phyloP scores from a whole-genome alignment of 768 basidiomycete species.

The Leccinellum rugosiceps region DNA sequence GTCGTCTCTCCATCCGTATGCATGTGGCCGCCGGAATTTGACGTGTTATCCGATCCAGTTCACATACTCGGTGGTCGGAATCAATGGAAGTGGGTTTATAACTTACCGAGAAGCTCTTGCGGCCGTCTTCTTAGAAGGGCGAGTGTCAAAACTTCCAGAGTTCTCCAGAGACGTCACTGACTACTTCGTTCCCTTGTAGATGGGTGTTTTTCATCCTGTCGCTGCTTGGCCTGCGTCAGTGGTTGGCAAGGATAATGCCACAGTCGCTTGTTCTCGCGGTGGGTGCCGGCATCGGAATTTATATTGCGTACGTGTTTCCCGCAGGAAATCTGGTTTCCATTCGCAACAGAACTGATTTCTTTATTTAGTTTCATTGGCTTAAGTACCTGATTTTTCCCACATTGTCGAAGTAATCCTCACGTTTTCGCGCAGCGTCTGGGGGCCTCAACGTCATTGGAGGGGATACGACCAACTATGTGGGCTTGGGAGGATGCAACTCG shows the following conservation, averaged over 20 bases:
- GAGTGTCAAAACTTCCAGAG: conserved; percentile 20
- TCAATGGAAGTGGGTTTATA: conserved; percentile 68
- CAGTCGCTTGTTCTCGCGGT: conserved; percentile 82
- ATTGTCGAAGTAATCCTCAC: neutral
- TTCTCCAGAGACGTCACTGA: neutral
- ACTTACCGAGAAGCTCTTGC: conserved; percentile 76
- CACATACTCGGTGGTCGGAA: conserved; percentile 84
- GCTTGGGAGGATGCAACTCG: conserved; percentile 69
- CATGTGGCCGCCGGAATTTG: neutral
- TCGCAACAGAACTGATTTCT: conserved; percentile 1
- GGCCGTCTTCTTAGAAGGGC: conserved; percentile 89
- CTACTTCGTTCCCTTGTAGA: conserved; percentile 31
- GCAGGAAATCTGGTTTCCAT: neutral
- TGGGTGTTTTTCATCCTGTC: conserved; percentile 83
- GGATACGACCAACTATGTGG: conserved; percentile 63
- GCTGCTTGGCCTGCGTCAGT: conserved; percentile 81
- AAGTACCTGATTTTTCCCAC: conserved; percentile 37
- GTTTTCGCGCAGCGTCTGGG: conserved; percentile 42
- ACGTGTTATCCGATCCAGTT: conserved; percentile 47
- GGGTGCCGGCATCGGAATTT: conserved; percentile 84
- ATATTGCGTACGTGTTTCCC: conserved; percentile 63
- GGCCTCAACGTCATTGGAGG: conserved; percentile 80
- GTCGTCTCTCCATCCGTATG: conserved; percentile 22
- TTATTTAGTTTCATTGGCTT: conserved; percentile 66
- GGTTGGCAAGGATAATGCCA: conserved; percentile 86